Evolutionary conservation across 192 early-diverging fungal species (phyloP).

Genomic region (Coemansia sp.): DNA sequence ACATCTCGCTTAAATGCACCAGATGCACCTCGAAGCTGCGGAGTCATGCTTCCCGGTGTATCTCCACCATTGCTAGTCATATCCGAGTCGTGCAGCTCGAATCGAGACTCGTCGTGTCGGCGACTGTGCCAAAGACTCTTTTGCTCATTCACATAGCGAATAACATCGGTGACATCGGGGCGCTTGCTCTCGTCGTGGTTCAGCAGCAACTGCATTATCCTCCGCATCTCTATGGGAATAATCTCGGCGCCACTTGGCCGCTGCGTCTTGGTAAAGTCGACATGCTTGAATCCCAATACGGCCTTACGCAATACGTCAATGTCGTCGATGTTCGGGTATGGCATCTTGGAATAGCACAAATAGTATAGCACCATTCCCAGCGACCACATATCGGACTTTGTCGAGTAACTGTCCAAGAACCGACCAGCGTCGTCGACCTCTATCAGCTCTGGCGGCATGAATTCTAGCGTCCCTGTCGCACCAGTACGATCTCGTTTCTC

Average conservation of each 20-base stretch:
- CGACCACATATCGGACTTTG: slow-evolving; percentile 93
- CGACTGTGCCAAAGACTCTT: slow-evolving; percentile 39
- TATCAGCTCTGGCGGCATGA: slow-evolving; percentile 85
- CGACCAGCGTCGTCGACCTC: slow-evolving; percentile 62
- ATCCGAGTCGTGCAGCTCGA: slow-evolving; percentile 41
- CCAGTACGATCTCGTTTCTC: slow-evolving; percentile 81
- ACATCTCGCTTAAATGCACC: background rate
- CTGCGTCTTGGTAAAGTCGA: slow-evolving; percentile 25
- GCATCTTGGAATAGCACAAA: slow-evolving; percentile 82
- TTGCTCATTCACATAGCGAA: slow-evolving; percentile 26
- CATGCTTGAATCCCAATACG: slow-evolving; percentile 65
- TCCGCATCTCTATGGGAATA: slow-evolving; percentile 34
- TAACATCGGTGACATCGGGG: slow-evolving; percentile 36
- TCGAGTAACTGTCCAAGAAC: slow-evolving; percentile 76
- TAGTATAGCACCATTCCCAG: slow-evolving; percentile 94
- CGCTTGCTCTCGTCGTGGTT: slow-evolving; percentile 42
- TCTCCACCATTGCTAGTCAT: slow-evolving; percentile 21
- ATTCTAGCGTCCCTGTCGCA: slow-evolving; percentile 93
- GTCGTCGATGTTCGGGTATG: slow-evolving; percentile 84
- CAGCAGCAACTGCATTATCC: slow-evolving; percentile 37
- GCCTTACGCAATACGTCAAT: slow-evolving; percentile 82
- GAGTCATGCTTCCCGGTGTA: slow-evolving; percentile 20
- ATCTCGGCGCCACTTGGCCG: slow-evolving; percentile 24
- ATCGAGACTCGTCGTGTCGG: slow-evolving; percentile 26
- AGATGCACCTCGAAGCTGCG: background rate